Percentiles rank a stretch among this genome's conserved stretches.
These are phyloP conservation scores for Tilletia walkeri DNA, from an alignment of 1,284 basidiomycete species.

Conservation along the genomic window DNA sequence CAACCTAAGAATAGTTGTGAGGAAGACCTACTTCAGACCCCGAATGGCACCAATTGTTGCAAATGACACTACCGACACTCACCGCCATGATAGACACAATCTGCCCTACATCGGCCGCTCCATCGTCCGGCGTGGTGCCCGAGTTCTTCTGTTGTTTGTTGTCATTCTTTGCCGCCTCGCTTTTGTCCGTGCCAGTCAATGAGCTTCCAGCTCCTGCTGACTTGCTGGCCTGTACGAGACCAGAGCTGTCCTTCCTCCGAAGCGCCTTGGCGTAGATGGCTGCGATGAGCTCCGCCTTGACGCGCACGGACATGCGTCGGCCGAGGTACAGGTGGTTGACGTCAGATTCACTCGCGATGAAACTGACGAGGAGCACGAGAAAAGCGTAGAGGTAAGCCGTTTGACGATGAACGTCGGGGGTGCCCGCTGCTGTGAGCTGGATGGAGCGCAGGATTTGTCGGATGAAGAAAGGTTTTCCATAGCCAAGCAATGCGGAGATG, in stretches of 20 bases:
- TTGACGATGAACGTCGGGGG: slow-evolving; percentile 1
- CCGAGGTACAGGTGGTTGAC: slow-evolving; percentile 75
- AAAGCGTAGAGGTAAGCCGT: slow-evolving; percentile 35
- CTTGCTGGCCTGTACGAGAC: slow-evolving; percentile 62
- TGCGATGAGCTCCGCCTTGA: slow-evolving; percentile 72
- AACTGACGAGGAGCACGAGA: slow-evolving; percentile 27
- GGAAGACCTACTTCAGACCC: too few species aligned
- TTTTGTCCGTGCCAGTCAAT: slow-evolving; percentile 41
- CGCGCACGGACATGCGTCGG: slow-evolving; percentile 65
- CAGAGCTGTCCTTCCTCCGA: slow-evolving; percentile 78
- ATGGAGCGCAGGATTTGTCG: slow-evolving; percentile 32
- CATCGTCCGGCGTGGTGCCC: slow-evolving; percentile 8
- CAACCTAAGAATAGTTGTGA: slow-evolving; percentile 11
- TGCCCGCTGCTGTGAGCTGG: background rate
- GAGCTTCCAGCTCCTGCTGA: background rate
- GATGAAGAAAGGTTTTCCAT: slow-evolving; percentile 37
- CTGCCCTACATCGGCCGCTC: slow-evolving; percentile 26
- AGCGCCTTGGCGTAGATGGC: slow-evolving; percentile 87
- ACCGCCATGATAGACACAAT: slow-evolving; percentile 36
- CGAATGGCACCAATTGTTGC: too few species aligned
- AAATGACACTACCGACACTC: background rate
- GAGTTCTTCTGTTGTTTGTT: slow-evolving; percentile 27
- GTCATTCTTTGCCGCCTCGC: slow-evolving; percentile 7
- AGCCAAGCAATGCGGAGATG: slow-evolving; percentile 32
- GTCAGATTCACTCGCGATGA: slow-evolving; percentile 58